These are phyloP conservation scores for Bruguiera parviflora DNA, from an alignment of 345 rosid species.

Conservation along the genomic window DNA sequence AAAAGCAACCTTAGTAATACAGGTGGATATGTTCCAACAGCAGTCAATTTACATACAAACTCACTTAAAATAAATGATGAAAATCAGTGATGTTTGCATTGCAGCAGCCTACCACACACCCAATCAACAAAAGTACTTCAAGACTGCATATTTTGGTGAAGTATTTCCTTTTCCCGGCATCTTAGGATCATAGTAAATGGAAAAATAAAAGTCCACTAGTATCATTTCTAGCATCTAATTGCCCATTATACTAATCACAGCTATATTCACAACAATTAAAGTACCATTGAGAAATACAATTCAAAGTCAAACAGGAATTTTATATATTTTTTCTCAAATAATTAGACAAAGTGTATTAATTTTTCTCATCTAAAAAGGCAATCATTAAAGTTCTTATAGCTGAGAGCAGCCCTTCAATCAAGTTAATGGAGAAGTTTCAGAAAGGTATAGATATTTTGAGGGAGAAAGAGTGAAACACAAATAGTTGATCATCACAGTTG, in stretches of 20 bases:
- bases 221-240: too few species aligned
- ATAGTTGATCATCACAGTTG: too few species aligned
- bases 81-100: neutral
- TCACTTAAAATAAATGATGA: neutral
- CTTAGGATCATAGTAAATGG: neutral
- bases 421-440: neutral
- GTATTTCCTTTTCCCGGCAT: neutral
- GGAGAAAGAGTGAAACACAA: neutral
- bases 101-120: neutral
- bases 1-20: constrained; percentile 5
- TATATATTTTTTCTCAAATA: neutral
- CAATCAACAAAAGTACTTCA: too few species aligned
- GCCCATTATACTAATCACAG: neutral
- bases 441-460: neutral
- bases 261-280: too few species aligned
- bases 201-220: neutral
- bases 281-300: too few species aligned
- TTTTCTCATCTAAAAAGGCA: neutral
- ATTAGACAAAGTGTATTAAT: neutral
- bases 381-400: neutral
- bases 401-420: neutral
- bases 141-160: neutral
- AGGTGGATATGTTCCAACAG: neutral
- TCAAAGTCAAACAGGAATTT: neutral
- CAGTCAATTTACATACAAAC: neutral